Evolutionary conservation across 148 eudicot species (phyloP).

Genomic region (Cornus florida): DNA sequence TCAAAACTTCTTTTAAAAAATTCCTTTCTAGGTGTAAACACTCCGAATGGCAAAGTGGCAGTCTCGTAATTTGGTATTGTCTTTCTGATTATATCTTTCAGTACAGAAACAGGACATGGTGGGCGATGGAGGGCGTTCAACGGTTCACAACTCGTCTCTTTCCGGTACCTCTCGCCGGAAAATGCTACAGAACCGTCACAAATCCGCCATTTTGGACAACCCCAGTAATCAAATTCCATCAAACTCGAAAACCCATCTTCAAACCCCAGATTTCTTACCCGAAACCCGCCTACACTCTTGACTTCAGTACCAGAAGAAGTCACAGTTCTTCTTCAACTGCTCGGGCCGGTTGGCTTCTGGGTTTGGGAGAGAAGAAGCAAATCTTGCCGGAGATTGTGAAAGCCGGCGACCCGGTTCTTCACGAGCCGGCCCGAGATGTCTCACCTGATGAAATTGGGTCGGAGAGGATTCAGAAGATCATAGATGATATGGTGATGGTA

Average conservation of each 20-base stretch:
- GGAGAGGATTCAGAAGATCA: conserved; percentile 67
- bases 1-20: no score
- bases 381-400: conserved; percentile 62
- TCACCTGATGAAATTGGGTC: conserved; percentile 72
- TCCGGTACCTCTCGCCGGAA: conserved; percentile 32
- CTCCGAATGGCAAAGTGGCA: not conserved
- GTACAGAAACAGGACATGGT: not conserved
- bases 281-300: conserved; percentile 12
- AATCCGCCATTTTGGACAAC: conserved; percentile 20
- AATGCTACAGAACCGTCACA: conserved; percentile 17
- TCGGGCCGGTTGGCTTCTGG: conserved; percentile 76
- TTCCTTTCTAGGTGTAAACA: no score
- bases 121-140: conserved; percentile 57
- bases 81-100: not conserved
- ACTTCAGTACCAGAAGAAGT: conserved; percentile 15
- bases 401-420: conserved; percentile 99
- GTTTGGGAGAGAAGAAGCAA: conserved; percentile 54
- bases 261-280: conserved; percentile 16
- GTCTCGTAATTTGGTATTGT: not conserved
- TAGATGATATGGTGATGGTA: conserved; percentile 80
- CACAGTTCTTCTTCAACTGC: conserved; percentile 29
- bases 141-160: conserved; percentile 55
- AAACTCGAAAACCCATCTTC: conserved; percentile 20
- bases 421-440: conserved; percentile 76
- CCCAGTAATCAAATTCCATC: conserved; percentile 26